These are phyloP conservation scores for Phytopythium boreale DNA, from an alignment of 352 stramenopile genomes.

Conservation along the genomic window DNA sequence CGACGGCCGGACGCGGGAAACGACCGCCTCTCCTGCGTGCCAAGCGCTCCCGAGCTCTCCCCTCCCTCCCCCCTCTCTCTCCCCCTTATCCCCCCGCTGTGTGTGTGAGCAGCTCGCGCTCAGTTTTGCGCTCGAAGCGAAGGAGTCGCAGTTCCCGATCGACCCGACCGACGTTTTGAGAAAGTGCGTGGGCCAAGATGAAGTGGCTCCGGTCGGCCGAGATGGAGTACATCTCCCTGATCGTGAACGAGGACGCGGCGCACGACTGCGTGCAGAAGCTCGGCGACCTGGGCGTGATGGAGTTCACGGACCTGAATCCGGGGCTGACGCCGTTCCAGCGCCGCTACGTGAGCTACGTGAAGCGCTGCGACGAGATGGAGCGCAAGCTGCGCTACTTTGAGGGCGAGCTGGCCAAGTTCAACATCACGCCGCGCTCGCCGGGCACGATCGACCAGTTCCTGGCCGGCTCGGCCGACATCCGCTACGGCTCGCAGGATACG, in stretches of 20 bases:
- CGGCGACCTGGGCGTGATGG: constrained; percentile 94
- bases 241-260: constrained; percentile 97
- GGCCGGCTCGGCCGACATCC: constrained; percentile 62
- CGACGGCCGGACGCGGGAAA: not conserved
- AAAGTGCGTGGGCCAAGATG: constrained; percentile 29
- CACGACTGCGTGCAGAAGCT: constrained; percentile 97
- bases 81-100: not conserved
- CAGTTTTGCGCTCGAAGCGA: constrained; percentile 1
- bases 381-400: constrained; percentile 97
- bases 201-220: constrained; percentile 98
- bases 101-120: not conserved
- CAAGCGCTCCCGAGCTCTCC: not conserved
- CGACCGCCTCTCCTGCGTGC: not conserved
- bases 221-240: constrained; percentile 99
- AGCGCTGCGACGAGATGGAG: constrained; percentile 99
- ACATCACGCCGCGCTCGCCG: constrained; percentile 72
- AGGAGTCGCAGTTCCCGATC: not conserved
- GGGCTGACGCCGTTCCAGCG: constrained; percentile 98
- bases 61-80: not conserved
- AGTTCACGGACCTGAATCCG: constrained; percentile 99
- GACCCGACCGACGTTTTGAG: not conserved
- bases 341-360: constrained; percentile 98
- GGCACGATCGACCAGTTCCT: constrained; percentile 80
- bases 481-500: constrained; percentile 80
- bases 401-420: constrained; percentile 93